These are phyloP conservation scores for Salvia hispanica DNA, from an alignment of 257 asterid genomes.

Conservation along the genomic window DNA sequence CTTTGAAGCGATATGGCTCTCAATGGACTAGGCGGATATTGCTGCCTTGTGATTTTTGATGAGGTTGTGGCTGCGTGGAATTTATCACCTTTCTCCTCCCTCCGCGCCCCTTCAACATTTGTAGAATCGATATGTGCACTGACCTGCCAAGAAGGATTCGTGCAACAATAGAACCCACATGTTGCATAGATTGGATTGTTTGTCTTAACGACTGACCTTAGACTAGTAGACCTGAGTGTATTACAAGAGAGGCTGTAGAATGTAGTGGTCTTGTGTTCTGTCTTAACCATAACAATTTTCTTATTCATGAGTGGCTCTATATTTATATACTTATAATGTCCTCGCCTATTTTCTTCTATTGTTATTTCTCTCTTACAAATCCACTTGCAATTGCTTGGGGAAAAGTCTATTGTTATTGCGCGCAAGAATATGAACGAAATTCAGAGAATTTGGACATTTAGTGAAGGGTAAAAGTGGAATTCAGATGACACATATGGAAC, in stretches of 20 bases:
- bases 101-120: conserved; percentile 25
- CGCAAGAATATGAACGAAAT: too few species aligned
- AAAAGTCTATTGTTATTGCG: too few species aligned
- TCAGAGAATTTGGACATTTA: too few species aligned
- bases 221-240: not conserved
- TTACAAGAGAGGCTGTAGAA: not conserved
- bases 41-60: conserved; percentile 23
- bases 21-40: not conserved
- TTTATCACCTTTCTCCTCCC: conserved; percentile 1
- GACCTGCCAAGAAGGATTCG: not conserved
- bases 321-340: too few species aligned
- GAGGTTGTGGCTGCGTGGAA: conserved; percentile 29
- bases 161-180: not conserved
- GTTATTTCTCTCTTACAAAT: too few species aligned
- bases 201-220: not conserved
- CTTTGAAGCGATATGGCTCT: conserved; percentile 2
- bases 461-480: too few species aligned
- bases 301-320: not conserved
- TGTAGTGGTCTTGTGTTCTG: not conserved
- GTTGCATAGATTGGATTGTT: not conserved
- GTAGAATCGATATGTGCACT: conserved; percentile 4
- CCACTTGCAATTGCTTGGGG: too few species aligned
- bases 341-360: too few species aligned
- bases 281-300: not conserved
- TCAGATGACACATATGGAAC: too few species aligned